A percentile compares a stretch with the other conserved stretches of the same genome.
Conservation (phyloP, 2,329 filamentous ascomycete species). For the Fusarium siculi region DNA sequence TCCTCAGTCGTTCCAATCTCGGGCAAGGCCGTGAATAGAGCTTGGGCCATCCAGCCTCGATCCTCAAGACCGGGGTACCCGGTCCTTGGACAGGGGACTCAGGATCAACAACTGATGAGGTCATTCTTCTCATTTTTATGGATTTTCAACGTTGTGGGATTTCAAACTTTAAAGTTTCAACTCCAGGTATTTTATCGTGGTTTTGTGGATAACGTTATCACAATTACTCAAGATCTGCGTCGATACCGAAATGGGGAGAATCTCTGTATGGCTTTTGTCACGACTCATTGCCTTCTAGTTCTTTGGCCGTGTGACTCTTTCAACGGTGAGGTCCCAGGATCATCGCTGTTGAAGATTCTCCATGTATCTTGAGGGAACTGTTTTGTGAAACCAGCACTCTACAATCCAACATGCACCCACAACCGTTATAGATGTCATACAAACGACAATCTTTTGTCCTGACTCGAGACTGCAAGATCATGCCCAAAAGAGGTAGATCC, state of each 20-base stretch:
- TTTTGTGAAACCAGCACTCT: not conserved
- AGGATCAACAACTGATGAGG: slow-evolving; percentile 34
- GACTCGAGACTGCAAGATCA: not conserved
- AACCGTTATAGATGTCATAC: not conserved
- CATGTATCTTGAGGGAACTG: not conserved
- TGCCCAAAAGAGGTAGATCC: not conserved
- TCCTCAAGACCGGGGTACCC: slow-evolving; percentile 30
- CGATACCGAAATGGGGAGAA: not conserved
- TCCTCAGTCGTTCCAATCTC: slow-evolving; percentile 24
- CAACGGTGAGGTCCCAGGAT: not conserved
- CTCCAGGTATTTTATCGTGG: not conserved
- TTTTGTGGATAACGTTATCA: not conserved
- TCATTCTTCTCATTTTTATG: slow-evolving; percentile 31
- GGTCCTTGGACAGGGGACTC: not conserved
- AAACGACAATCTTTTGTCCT: not conserved
- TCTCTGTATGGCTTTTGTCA: not conserved
- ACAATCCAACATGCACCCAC: not conserved
- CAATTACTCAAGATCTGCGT: not conserved
- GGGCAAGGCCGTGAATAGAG: slow-evolving; percentile 38
- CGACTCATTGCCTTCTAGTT: not conserved
- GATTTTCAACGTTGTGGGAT: not conserved
- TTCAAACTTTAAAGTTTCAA: slow-evolving; percentile 6
- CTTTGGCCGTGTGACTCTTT: not conserved
- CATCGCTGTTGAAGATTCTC: not conserved
- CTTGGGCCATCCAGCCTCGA: slow-evolving; percentile 13